Percentiles rank a stretch among this genome's conserved stretches.
phyloP scores from a whole-genome alignment of 2,329 filamentous ascomycete genomes.

The Acrocalymma vagum region DNA sequence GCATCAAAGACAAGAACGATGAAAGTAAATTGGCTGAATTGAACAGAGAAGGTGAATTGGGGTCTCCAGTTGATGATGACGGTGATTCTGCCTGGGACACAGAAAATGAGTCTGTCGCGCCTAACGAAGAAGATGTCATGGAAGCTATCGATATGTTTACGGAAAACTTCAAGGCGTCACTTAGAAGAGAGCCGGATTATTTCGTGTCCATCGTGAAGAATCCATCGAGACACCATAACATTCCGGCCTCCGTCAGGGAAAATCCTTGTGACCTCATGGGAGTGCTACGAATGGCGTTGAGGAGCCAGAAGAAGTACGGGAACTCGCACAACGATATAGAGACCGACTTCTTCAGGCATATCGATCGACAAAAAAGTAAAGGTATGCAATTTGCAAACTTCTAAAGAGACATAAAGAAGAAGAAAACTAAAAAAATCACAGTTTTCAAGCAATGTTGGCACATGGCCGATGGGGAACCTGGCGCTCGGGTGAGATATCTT shows the following conservation, averaged over 20 bases:
- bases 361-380: slow-evolving; percentile 46
- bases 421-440: slow-evolving; percentile 10
- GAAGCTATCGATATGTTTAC: slow-evolving; percentile 13
- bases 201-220: slow-evolving; percentile 22
- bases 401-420: background rate
- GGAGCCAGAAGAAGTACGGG: slow-evolving; percentile 19
- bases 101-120: slow-evolving; percentile 8
- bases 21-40: slow-evolving; percentile 9
- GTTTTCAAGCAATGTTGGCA: slow-evolving; percentile 57
- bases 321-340: slow-evolving; percentile 15
- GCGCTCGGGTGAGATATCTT: slow-evolving; percentile 47
- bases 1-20: no score
- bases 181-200: slow-evolving; percentile 14
- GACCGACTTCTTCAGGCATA: slow-evolving; percentile 38
- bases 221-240: slow-evolving; percentile 6
- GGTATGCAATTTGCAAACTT: slow-evolving; percentile 21
- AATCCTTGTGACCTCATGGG: slow-evolving; percentile 22
- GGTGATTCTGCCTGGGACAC: slow-evolving; percentile 11
- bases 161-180: slow-evolving; percentile 13
- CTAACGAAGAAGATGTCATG: slow-evolving; percentile 17
- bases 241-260: slow-evolving; percentile 19
- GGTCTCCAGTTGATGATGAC: slow-evolving; percentile 12
- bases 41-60: slow-evolving; percentile 19
- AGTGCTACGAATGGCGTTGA: slow-evolving; percentile 19
- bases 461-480: slow-evolving; percentile 53